These are phyloP conservation scores for Solanum bulbocastanum DNA, from an alignment of 257 asterid genomes.

Conservation along the genomic window DNA sequence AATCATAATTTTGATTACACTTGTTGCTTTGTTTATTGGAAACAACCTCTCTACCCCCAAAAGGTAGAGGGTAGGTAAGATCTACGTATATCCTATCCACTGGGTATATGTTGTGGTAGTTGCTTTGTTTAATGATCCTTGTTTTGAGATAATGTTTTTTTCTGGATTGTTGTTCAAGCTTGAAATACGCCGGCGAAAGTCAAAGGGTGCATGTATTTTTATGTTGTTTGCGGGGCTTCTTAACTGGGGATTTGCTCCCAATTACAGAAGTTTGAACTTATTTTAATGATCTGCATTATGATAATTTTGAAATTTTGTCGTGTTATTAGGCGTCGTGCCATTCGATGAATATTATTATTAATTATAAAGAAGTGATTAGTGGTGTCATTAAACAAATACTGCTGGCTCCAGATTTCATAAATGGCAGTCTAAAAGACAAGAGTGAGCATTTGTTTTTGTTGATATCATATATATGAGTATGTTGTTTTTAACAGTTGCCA, in stretches of 20 bases:
- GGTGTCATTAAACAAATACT: not conserved
- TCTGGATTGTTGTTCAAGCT: slow-evolving; percentile 15
- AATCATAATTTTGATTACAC: not conserved
- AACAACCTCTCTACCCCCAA: not conserved
- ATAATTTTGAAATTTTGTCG: slow-evolving; percentile 6
- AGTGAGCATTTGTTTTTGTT: slow-evolving; percentile 7
- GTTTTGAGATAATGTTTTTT: not conserved
- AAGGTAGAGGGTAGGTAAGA: not conserved
- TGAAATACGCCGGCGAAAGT: slow-evolving; percentile 37
- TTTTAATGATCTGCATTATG: slow-evolving; percentile 8
- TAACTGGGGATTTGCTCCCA: slow-evolving; percentile 31
- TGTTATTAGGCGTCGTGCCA: not conserved
- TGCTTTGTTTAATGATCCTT: not conserved
- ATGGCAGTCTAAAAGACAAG: not conserved
- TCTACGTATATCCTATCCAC: not conserved
- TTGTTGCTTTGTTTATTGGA: not conserved
- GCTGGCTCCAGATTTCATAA: slow-evolving; percentile 10
- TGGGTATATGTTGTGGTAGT: not conserved
- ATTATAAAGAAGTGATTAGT: slow-evolving; percentile 1
- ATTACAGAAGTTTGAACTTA: slow-evolving; percentile 18
- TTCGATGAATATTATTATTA: slow-evolving; percentile 11
- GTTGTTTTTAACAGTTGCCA: not conserved
- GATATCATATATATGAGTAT: not conserved
- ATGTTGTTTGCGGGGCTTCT: slow-evolving; percentile 2
- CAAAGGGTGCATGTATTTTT: slow-evolving; percentile 23